Evolutionary conservation across 164 flowering plant genomes (phyloP), one percentile per base, ranked within the genome.

Genomic region (Nymphaea thermarum): DNA sequence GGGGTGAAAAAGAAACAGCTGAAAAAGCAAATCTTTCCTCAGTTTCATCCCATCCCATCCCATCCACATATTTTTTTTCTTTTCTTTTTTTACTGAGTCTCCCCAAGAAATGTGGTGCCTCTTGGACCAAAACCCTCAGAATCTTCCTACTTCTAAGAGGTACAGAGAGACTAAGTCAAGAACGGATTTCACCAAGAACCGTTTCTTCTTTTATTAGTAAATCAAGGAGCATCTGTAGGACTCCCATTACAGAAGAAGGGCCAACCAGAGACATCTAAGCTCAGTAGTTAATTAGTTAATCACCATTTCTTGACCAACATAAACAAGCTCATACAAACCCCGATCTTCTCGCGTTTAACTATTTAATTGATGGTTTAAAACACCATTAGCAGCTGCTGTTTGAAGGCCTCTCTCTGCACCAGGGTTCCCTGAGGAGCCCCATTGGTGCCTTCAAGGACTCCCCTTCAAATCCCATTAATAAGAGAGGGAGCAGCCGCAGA

Each of bases 401-500:
- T 51, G 57, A 51, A 51, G 57, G 57, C 14, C 57, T 51, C 57
- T 15, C 57, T 12, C 64, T 62, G 64, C 64, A 41, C 18, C 64
- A 41, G 64, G 64, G 64, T 17, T 62, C 14, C 64, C 64, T 17
- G 64, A 62, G 64, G 64, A 62, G 64, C 64, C 64, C 42, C 25
- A 10, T 41, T 17, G 64, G n/a, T 62, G 42, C 25, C 25, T 41
- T 62, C 4, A 62, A 41, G 7, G 17, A 17, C 42, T 62, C 42
- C 7, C 42, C 15, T 17, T 62, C n/a, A 41, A 17, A 8, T 51
- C 8, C 36, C 36, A 25, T 25, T 51, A 51, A 51, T 51, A 10
- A 8, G 14, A 2, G 14, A 15, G 14, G 57, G 57, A 4, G 57
- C 3, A 51, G 57, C 57, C 8, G 14, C 12, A 51, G 14, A 51